These are phyloP conservation scores for Sedum album DNA, from an alignment of 164 flowering plant species.

Conservation along the genomic window DNA sequence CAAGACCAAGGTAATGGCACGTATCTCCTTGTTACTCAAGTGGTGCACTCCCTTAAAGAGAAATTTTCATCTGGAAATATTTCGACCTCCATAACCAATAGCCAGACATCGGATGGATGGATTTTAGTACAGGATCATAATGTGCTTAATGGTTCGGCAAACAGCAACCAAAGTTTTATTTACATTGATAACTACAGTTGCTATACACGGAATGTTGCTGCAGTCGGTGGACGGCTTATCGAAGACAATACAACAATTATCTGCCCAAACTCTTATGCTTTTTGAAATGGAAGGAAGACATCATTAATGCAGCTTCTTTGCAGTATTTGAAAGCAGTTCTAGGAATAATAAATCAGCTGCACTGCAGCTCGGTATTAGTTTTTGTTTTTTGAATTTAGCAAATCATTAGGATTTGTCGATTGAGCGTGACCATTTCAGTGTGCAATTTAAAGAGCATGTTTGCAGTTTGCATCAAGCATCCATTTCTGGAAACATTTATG, in stretches of 20 bases:
- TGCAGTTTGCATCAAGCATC: background rate
- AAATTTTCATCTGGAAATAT: slow-evolving; percentile 9
- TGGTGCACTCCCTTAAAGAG: slow-evolving; percentile 35
- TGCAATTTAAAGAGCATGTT: background rate
- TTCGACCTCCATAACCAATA: slow-evolving; percentile 21
- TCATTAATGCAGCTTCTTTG: background rate
- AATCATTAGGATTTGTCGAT: background rate
- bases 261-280: slow-evolving; percentile 18
- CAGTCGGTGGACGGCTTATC: slow-evolving; percentile 30
- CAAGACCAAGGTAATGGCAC: slow-evolving; percentile 25
- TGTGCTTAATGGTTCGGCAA: slow-evolving; percentile 48
- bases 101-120: slow-evolving; percentile 53
- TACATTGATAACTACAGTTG: slow-evolving; percentile 33
- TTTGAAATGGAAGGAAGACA: background rate
- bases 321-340: background rate
- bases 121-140: slow-evolving; percentile 62
- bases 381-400: background rate
- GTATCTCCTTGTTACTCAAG: slow-evolving; percentile 26
- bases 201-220: slow-evolving; percentile 29
- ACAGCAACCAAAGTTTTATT: slow-evolving; percentile 32
- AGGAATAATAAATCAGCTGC: background rate
- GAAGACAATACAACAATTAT: slow-evolving; percentile 21
- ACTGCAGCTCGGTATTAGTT: background rate
- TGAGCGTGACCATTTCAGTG: background rate
- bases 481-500: background rate